These are phyloP conservation scores for Blastomyces gilchristii DNA, from an alignment of 2,329 filamentous ascomycete species.

Conservation along the genomic window DNA sequence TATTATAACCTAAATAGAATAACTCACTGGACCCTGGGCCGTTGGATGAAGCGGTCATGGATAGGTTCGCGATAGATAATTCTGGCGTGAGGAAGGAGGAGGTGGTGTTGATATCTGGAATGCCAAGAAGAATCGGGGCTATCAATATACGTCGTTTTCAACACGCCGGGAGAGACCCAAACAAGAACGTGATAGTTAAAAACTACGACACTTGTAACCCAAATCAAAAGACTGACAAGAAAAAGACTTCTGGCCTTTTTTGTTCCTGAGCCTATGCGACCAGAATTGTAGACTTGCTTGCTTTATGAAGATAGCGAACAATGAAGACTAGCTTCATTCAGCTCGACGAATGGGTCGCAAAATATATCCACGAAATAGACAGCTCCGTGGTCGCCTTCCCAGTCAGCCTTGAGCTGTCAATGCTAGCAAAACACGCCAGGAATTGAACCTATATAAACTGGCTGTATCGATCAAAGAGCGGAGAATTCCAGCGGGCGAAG, in stretches of 20 bases:
- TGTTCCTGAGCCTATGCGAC: not conserved
- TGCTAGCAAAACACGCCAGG: not conserved
- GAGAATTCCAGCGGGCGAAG: not conserved
- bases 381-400: not conserved
- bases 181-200: not conserved
- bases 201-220: not conserved
- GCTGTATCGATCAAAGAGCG: not conserved
- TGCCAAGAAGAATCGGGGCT: not conserved
- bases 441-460: not conserved
- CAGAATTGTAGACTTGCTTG: not conserved
- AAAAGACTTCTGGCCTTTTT: not conserved
- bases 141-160: not conserved
- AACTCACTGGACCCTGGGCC: slow-evolving; percentile 24
- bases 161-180: not conserved
- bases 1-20: not conserved
- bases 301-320: not conserved
- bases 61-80: slow-evolving; percentile 15
- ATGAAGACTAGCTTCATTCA: slow-evolving; percentile 6
- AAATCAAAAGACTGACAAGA: not conserved
- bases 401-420: not conserved
- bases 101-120: not conserved
- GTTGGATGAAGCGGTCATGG: slow-evolving; percentile 27
- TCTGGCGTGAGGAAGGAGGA: not conserved
- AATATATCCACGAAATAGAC: not conserved
- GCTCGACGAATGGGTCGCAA: not conserved